Evolutionary conservation across 768 basidiomycete genomes (phyloP), one percentile per base, ranked within the genome.

Genomic region (Rubroboletus satanas): DNA sequence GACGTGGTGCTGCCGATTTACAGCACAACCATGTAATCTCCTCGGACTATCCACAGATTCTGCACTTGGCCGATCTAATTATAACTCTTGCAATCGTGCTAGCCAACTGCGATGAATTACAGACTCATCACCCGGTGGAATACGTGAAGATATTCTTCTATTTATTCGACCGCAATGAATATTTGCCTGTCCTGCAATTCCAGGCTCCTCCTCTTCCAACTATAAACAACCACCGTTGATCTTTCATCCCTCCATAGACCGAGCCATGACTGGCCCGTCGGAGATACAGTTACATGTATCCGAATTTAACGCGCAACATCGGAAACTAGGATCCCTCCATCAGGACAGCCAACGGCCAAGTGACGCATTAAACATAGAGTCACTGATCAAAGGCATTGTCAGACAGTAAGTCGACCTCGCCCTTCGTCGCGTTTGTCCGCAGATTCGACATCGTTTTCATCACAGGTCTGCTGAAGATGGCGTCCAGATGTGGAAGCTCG

Each of bases 401-500:
- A 47, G 23, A 37, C 41, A 50, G 55, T 70, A 41, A 32, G 63
- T 48, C 4, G 15, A 31, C n/a, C 2, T 4, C 4, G 3, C 18
- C 1, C 5, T 8, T 14, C 38, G n/a, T 36, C 17, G 2, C 29
- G 6, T 2, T 39, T 29, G n/a, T 29, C 35, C 4, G 12, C 2
- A 1, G 23, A 11, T n/a, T 18, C 7, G 21, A 29, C 29, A 26
- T 45, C 35, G 7, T 17, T 31, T 18, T 9, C 26, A 21, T 41
- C 23, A 35, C 14, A 80, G 79, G 54, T 55, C 65, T 5, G 66
- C 67, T 14, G 64, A 71, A 32, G 65, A 70, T 2, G 69, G 66
- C 12, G 62, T 74, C 36, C 69, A 66, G 48, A 41, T 29, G 1
- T 74, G 81, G 14, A 72, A 76, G 46, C 73, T 84, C 7, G 82